Conservation (phyloP, 495 filamentous ascomycete genomes). For the Cenococcum geophilum region DNA sequence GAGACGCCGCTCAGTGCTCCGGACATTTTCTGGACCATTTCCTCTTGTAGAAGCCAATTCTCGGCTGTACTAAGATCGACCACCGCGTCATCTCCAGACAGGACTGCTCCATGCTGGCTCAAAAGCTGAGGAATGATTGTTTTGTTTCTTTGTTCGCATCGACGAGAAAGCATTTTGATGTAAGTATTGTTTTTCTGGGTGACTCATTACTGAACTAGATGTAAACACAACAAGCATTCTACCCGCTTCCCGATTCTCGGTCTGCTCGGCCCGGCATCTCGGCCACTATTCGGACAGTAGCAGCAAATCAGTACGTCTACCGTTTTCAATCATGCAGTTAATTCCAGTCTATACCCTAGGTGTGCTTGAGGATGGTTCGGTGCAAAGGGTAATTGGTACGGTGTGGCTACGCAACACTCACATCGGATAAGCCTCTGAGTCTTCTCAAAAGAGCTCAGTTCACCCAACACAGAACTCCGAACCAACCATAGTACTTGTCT, state of each 20-base stretch:
- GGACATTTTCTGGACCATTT: constrained; percentile 16
- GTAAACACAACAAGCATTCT: not conserved
- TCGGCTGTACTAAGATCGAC: constrained; percentile 37
- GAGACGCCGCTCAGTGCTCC: not conserved
- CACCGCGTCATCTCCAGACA: constrained; percentile 2
- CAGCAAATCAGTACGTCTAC: not conserved
- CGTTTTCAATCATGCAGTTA: too few species aligned
- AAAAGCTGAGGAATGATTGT: constrained; percentile 14
- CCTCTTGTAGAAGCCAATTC: constrained; percentile 35
- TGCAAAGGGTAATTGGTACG: too few species aligned
- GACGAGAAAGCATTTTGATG: constrained; percentile 11
- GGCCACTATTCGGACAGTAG: not conserved
- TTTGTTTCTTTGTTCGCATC: constrained; percentile 3
- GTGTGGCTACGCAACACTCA: too few species aligned
- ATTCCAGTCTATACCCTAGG: too few species aligned
- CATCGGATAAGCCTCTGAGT: too few species aligned
- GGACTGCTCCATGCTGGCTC: constrained; percentile 1
- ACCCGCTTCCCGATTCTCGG: constrained; percentile 6
- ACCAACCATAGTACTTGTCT: too few species aligned
- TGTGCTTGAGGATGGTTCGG: too few species aligned
- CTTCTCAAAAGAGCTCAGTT: too few species aligned
- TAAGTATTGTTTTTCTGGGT: not conserved
- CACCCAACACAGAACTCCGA: too few species aligned
- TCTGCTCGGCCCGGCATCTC: not conserved
- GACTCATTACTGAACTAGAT: not conserved